Evolutionary conservation across 1,139 yeast species (phyloP).

Genomic region (Diutina siamensis): DNA sequence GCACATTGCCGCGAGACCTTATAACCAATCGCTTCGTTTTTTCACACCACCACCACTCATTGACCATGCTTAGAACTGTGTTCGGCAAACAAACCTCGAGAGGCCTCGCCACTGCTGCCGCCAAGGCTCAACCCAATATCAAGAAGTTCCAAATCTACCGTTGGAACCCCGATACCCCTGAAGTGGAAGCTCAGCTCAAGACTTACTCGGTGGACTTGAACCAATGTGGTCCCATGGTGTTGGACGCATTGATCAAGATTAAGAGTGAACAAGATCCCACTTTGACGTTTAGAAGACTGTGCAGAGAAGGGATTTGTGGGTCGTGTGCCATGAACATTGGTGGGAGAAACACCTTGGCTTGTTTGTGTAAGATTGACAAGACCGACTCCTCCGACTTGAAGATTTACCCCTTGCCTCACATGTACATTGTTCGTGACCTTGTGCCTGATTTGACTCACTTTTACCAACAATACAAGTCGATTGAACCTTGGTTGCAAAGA

Average conservation of each 20-base stretch:
- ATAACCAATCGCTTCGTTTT: constrained; percentile 1
- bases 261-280: constrained; percentile 96
- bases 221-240: constrained; percentile 94
- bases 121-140: constrained; percentile 35
- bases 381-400: constrained; percentile 65
- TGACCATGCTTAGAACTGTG: constrained; percentile 15
- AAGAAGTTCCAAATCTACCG: constrained; percentile 90
- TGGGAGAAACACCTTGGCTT: constrained; percentile 93
- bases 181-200: constrained; percentile 80
- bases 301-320: constrained; percentile 99
- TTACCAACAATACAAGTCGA: constrained; percentile 96
- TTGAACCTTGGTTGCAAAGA: constrained; percentile 93
- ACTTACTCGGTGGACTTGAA: constrained; percentile 76
- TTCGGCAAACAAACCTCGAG: constrained; percentile 15
- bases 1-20: not conserved
- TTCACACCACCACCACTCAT: not conserved
- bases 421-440: constrained; percentile 93
- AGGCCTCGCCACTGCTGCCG: constrained; percentile 26
- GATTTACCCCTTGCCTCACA: constrained; percentile 95
- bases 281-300: constrained; percentile 91
- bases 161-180: constrained; percentile 98
- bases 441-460: constrained; percentile 97
- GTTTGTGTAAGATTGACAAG: constrained; percentile 87
- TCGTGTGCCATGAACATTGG: constrained; percentile 99
- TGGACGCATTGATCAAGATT: constrained; percentile 89